Conservation (phyloP, 331 rosid genomes). For the Pyrus hybrid region DNA sequence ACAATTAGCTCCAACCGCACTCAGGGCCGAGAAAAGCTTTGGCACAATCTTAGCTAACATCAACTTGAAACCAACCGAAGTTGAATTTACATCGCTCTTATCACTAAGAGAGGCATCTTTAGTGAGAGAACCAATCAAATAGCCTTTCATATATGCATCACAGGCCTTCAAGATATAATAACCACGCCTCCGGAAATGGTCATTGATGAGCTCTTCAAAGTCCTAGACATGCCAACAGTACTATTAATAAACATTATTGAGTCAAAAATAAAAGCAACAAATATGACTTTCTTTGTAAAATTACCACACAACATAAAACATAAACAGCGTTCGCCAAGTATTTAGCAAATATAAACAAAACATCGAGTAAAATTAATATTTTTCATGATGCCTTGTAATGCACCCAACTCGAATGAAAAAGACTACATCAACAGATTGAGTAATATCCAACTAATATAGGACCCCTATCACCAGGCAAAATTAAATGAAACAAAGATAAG, state of each 20-base stretch:
- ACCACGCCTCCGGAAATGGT: constrained; percentile 84
- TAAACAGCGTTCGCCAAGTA: background rate
- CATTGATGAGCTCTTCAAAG: constrained; percentile 68
- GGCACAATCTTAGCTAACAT: constrained; percentile 85
- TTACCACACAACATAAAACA: background rate
- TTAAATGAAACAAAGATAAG: background rate
- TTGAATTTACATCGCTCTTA: constrained; percentile 56
- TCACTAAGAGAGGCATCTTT: constrained; percentile 58
- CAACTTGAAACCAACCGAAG: constrained; percentile 90
- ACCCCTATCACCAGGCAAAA: background rate
- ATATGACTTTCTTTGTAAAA: background rate
- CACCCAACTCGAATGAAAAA: background rate
- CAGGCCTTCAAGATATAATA: constrained; percentile 91
- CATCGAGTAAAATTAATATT: background rate
- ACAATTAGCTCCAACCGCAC: constrained; percentile 71
- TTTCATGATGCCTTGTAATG: background rate
- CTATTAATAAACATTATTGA: background rate
- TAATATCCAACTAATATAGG: background rate
- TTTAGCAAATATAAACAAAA: background rate
- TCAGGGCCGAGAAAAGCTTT: constrained; percentile 60
- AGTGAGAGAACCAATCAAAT: constrained; percentile 68
- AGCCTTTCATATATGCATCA: constrained; percentile 88
- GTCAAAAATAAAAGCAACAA: background rate
- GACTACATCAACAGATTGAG: background rate
- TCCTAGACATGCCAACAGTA: constrained; percentile 43